These are phyloP conservation scores for Penicillium vulpinum DNA, from an alignment of 2,329 filamentous ascomycete genomes.

Conservation along the genomic window DNA sequence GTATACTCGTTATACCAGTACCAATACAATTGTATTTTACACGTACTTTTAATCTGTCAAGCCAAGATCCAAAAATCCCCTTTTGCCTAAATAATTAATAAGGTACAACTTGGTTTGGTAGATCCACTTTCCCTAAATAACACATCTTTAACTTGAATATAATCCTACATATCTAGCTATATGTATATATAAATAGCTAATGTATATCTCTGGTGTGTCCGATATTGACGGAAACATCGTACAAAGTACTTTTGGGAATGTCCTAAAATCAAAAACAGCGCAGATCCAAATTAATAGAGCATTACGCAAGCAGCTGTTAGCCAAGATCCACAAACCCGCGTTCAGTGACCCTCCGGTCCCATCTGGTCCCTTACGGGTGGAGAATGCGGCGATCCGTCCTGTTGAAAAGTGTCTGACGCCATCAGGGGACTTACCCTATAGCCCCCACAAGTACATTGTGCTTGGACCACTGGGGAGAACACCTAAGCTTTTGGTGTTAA, in stretches of 20 bases:
- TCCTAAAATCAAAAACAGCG: constrained; percentile 14
- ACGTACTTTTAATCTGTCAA: no score
- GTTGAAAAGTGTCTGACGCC: constrained; percentile 30
- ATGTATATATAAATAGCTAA: no score
- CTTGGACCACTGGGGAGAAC: constrained; percentile 8
- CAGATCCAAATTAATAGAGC: constrained; percentile 38
- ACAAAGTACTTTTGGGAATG: no score
- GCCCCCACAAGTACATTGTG: constrained; percentile 3
- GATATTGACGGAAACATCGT: neutral
- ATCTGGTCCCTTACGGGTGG: constrained; percentile 41
- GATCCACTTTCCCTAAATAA: neutral
- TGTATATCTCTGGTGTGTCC: neutral
- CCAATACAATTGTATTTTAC: neutral
- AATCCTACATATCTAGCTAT: neutral
- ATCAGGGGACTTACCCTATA: constrained; percentile 17
- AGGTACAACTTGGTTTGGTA: neutral
- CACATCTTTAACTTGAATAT: constrained; percentile 1
- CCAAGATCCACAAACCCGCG: constrained; percentile 33
- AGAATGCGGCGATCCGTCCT: constrained; percentile 38
- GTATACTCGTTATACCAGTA: neutral
- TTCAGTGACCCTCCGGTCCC: constrained; percentile 34
- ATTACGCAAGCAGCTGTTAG: constrained; percentile 41
- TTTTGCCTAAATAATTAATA: neutral
- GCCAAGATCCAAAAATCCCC: no score
- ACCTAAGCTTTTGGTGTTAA: constrained; percentile 10